Evolutionary conservation across 1,284 basidiomycete genomes (phyloP).

Genomic region (Austroboletus novae-zelandiae): DNA sequence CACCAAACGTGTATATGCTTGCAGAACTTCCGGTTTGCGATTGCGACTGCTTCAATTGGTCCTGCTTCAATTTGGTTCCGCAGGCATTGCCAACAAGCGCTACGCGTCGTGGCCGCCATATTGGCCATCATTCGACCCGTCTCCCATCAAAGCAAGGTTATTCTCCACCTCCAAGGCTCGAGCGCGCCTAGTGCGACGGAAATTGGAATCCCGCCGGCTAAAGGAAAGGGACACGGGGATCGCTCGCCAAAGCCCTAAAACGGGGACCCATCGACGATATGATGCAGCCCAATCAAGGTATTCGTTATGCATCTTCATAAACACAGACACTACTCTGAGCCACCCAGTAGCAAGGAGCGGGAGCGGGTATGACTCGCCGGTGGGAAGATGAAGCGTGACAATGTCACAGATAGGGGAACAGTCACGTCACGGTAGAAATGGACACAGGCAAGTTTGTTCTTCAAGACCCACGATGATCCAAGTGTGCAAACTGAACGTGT

Average conservation of each 20-base stretch:
- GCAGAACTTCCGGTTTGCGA: constrained; percentile 13
- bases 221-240: not conserved
- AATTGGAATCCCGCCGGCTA: constrained; percentile 14
- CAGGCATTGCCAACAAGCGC: constrained; percentile 2
- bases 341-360: not conserved
- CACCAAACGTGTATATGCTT: constrained; percentile 23
- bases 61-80: constrained; percentile 15
- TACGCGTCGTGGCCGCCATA: not conserved
- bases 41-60: constrained; percentile 9
- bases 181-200: not conserved
- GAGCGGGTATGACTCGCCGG: constrained; percentile 7
- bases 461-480: constrained; percentile 27
- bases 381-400: constrained; percentile 24
- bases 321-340: not conserved
- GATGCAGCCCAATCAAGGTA: constrained; percentile 4
- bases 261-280: not conserved
- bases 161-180: not conserved
- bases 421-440: constrained; percentile 26
- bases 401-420: constrained; percentile 30
- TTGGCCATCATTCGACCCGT: not conserved
- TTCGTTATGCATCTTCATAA: not conserved
- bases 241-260: not conserved
- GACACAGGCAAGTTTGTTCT: constrained; percentile 25
- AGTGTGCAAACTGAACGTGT: constrained; percentile 29
- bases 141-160: constrained; percentile 7